Conservation (phyloP, 78 protist genomes). For the Dictyostelium purpureum region DNA sequence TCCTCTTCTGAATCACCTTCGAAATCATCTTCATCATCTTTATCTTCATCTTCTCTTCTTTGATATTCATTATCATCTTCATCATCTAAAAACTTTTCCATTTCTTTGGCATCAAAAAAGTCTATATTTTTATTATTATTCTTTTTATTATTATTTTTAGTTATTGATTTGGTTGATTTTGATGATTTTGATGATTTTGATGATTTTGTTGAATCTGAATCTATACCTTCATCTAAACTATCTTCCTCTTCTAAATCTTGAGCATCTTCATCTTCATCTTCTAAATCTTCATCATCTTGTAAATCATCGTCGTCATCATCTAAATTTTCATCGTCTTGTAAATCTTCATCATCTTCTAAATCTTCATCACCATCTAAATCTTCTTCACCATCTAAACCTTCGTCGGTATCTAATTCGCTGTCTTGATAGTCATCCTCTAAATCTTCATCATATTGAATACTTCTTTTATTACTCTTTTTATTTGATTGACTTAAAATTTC, state of each 20-base stretch:
- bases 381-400: neutral
- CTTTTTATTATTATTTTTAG: neutral
- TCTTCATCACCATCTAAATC: neutral
- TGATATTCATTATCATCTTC: conserved; percentile 67
- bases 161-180: neutral
- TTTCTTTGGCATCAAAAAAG: conserved; percentile 54
- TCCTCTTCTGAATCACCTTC: conserved; percentile 50
- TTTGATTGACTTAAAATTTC: neutral
- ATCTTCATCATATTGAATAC: neutral
- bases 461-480: neutral
- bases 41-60: conserved; percentile 43
- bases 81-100: conserved; percentile 68
- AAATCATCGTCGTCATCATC: neutral
- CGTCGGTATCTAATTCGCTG: too few relatives aligned
- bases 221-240: conserved; percentile 19
- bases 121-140: neutral
- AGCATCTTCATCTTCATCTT: neutral
- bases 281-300: conserved; percentile 1
- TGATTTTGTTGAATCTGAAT: too few relatives aligned
- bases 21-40: conserved; percentile 59
- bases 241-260: conserved; percentile 13
- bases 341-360: neutral
- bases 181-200: too few relatives aligned
- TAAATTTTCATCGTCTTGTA: neutral
- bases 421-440: neutral